A percentile compares a stretch with the other conserved stretches of the same genome.
These are phyloP conservation scores for Mesotaenium endlicherianum DNA, from an alignment of 139 green algal genomes.

Conservation along the genomic window DNA sequence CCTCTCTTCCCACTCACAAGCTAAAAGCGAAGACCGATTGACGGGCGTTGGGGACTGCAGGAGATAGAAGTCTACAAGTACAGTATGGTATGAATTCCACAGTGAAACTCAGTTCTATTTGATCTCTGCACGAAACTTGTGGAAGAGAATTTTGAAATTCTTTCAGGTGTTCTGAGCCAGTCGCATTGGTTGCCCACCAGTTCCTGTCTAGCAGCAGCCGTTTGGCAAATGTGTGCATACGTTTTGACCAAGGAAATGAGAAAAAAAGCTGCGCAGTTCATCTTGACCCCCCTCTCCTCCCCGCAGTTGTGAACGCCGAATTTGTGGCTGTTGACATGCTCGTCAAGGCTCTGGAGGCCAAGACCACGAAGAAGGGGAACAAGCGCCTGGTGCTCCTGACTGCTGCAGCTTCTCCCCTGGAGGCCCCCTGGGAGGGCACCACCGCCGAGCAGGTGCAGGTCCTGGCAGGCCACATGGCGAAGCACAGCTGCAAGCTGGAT, in stretches of 20 bases:
- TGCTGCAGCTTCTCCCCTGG: not conserved
- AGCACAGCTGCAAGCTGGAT: conserved; percentile 9
- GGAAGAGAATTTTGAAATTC: too few species aligned
- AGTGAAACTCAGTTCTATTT: too few species aligned
- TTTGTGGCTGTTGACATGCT: conserved; percentile 12
- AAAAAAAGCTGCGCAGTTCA: not conserved
- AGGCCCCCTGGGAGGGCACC: not conserved
- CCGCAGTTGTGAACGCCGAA: conserved; percentile 5
- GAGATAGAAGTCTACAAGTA: not conserved
- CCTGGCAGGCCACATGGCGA: not conserved
- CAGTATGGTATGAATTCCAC: too few species aligned
- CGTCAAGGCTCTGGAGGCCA: conserved; percentile 4
- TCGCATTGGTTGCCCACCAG: too few species aligned
- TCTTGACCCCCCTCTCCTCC: not conserved
- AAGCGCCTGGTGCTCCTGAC: conserved; percentile 25
- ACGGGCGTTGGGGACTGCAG: not conserved
- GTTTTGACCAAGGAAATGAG: not conserved
- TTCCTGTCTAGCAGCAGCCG: not conserved
- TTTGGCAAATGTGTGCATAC: not conserved
- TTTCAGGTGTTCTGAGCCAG: too few species aligned
- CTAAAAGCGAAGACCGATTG: not conserved
- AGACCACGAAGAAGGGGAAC: conserved; percentile 1
- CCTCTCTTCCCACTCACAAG: not conserved
- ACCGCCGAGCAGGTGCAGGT: conserved; percentile 11
- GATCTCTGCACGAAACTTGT: too few species aligned